These are phyloP conservation scores for Conticribra weissflogii DNA, from an alignment of 108 stramenopile species.

Conservation along the genomic window DNA sequence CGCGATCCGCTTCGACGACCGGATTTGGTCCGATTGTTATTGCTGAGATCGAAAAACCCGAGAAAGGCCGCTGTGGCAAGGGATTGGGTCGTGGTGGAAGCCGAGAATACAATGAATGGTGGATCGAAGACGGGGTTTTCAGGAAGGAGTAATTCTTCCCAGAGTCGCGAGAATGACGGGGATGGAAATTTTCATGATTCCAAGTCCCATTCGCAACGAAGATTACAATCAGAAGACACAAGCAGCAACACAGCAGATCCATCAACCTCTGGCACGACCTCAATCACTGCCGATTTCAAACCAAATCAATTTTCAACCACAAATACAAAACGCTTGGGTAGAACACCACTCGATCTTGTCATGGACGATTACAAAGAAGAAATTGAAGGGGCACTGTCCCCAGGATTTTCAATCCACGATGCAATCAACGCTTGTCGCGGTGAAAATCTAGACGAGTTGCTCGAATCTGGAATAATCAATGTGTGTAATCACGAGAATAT, in stretches of 20 bases:
- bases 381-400: not conserved
- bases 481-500: not conserved
- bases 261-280: not conserved
- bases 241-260: not conserved
- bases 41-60: slow-evolving; percentile 4
- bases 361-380: slow-evolving; percentile 2
- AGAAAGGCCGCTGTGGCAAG: not conserved
- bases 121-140: not conserved
- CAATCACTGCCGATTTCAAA: not conserved
- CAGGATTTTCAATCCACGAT: not conserved
- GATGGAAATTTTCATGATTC: no score
- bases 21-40: not conserved
- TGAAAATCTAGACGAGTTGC: not conserved
- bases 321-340: not conserved
- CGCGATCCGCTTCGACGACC: slow-evolving; percentile 1
- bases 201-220: no score
- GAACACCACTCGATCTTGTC: not conserved
- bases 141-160: not conserved
- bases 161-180: not conserved
- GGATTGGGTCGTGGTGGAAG: slow-evolving; percentile 1
- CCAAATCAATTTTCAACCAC: not conserved
- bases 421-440: not conserved
- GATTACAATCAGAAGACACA: not conserved
- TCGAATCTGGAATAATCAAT: not conserved
- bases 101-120: not conserved